phyloP scores from a whole-genome alignment of 805 yeast genomes.

The Huiozyma naganishii region DNA sequence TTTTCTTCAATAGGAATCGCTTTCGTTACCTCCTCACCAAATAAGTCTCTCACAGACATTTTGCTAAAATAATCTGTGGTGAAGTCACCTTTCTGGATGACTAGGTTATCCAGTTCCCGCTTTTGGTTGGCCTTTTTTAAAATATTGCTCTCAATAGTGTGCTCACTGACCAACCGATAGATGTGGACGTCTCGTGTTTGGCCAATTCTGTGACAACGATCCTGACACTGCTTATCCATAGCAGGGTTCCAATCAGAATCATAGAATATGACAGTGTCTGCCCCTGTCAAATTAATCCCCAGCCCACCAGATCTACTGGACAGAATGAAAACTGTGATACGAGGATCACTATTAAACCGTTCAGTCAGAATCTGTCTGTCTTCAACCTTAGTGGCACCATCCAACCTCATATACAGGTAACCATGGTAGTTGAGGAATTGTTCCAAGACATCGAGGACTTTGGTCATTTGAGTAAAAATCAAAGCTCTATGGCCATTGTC shows the following conservation, averaged over 20 bases:
- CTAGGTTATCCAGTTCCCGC: conserved; percentile 84
- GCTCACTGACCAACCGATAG: conserved; percentile 90
- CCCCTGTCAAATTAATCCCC: conserved; percentile 96
- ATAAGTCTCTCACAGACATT: conserved; percentile 72
- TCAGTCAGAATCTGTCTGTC: conserved; percentile 93
- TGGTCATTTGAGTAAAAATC: conserved; percentile 97
- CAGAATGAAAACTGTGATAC: conserved; percentile 81
- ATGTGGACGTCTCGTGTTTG: conserved; percentile 97
- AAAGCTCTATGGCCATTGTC: conserved; percentile 87
- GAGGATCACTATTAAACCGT: conserved; percentile 75
- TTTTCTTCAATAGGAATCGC: conserved; percentile 28
- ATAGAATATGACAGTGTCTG: conserved; percentile 95
- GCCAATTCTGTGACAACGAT: conserved; percentile 97
- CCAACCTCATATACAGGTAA: conserved; percentile 84
- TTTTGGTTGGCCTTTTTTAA: conserved; percentile 90
- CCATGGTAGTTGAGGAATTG: conserved; percentile 92
- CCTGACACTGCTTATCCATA: conserved; percentile 98
- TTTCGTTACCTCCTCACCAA: conserved; percentile 40
- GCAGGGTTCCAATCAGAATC: conserved; percentile 99
- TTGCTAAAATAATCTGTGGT: conserved; percentile 93
- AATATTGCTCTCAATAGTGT: conserved; percentile 91
- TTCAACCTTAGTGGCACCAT: conserved; percentile 95
- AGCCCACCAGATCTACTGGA: conserved; percentile 97
- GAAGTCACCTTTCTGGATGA: conserved; percentile 95
- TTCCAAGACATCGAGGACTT: conserved; percentile 85